These are phyloP conservation scores for Thalia dealbata DNA, from an alignment of 176 grass and related monocot species.

Conservation along the genomic window DNA sequence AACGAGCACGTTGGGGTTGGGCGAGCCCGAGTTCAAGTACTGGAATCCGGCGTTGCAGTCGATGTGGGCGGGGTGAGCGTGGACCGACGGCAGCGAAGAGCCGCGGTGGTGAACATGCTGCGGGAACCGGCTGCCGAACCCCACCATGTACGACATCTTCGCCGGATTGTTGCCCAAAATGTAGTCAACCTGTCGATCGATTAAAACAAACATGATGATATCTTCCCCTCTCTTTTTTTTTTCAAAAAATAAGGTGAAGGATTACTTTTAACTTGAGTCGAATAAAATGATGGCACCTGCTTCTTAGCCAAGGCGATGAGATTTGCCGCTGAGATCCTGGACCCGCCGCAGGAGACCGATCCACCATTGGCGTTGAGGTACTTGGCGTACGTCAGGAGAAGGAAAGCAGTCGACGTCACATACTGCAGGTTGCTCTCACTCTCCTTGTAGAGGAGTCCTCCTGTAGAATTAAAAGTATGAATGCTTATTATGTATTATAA, in stretches of 20 bases:
- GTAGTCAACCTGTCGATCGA: conserved; percentile 51
- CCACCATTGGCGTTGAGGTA: conserved; percentile 29
- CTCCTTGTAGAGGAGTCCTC: conserved; percentile 51
- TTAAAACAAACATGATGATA: too few relatives aligned
- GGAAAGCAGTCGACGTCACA: conserved; percentile 67
- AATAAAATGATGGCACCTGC: conserved; percentile 11
- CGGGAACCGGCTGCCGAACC: conserved; percentile 42
- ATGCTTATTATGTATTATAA: too few relatives aligned
- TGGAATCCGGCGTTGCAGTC: conserved; percentile 57
- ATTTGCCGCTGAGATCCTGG: conserved; percentile 19
- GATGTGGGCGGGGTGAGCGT: conserved; percentile 29
- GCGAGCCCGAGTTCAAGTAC: conserved; percentile 44
- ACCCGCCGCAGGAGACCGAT: conserved; percentile 21
- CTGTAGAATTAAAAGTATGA: not conserved
- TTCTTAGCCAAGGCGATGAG: conserved; percentile 48
- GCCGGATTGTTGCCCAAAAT: conserved; percentile 71
- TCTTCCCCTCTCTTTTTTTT: too few relatives aligned
- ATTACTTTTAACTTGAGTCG: too few relatives aligned
- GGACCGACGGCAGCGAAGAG: conserved; percentile 56
- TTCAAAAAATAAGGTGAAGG: too few relatives aligned
- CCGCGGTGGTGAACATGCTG: conserved; percentile 52
- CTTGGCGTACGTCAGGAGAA: conserved; percentile 65
- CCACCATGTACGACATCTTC: conserved; percentile 77
- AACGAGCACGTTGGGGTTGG: conserved; percentile 54
- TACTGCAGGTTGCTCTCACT: conserved; percentile 81